phyloP scores from a whole-genome alignment of 148 eudicot genomes.

The Rhododendron griersonianum region DNA sequence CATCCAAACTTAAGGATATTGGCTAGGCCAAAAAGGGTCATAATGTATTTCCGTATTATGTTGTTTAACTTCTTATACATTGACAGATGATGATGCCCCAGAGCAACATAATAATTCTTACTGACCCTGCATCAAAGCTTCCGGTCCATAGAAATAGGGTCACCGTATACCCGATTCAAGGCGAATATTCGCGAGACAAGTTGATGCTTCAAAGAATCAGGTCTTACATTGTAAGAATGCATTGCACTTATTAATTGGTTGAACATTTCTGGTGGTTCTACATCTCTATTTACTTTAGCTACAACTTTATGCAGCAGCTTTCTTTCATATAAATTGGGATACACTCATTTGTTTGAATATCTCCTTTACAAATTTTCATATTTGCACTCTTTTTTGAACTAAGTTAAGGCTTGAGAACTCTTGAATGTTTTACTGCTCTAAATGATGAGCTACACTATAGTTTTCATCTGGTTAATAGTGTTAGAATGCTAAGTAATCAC shows the following conservation, averaged over 20 bases:
- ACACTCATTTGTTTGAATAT: background rate
- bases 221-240: constrained; percentile 97
- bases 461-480: background rate
- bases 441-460: background rate
- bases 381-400: background rate
- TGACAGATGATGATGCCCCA: constrained; percentile 75
- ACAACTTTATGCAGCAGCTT: background rate
- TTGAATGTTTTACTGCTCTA: background rate
- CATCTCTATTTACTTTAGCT: background rate
- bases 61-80: background rate
- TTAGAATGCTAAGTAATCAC: background rate
- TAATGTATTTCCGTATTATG: background rate
- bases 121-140: constrained; percentile 77
- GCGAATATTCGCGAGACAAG: constrained; percentile 95
- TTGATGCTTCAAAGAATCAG: constrained; percentile 99
- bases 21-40: background rate
- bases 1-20: background rate
- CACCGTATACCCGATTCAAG: constrained; percentile 63
- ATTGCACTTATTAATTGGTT: constrained; percentile 23
- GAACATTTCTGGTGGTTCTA: constrained; percentile 13
- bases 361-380: background rate
- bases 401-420: background rate
- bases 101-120: constrained; percentile 66
- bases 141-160: constrained; percentile 62
- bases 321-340: background rate